These are phyloP conservation scores for Ustilago loliicola DNA, from an alignment of 1,284 basidiomycete species.

Conservation along the genomic window DNA sequence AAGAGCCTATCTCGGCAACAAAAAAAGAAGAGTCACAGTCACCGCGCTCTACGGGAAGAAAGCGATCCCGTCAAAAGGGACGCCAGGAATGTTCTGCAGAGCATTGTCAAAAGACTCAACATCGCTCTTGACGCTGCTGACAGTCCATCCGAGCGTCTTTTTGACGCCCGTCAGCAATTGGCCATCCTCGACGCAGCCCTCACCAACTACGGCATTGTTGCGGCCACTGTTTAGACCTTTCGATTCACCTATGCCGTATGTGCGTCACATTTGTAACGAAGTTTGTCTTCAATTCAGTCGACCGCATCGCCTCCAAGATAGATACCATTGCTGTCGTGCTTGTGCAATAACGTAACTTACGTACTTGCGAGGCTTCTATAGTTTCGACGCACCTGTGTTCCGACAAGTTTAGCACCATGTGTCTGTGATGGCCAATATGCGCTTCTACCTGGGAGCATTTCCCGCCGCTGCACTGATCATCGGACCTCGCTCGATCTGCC, in stretches of 20 bases:
- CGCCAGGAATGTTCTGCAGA: not conserved
- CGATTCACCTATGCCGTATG: not conserved
- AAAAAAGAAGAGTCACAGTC: not conserved
- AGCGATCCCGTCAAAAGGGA: not conserved
- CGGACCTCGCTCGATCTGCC: too few relatives aligned
- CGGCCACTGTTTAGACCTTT: not conserved
- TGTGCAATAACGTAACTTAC: too few relatives aligned
- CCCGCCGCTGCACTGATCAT: too few relatives aligned
- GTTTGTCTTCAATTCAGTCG: too few relatives aligned
- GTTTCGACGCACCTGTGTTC: too few relatives aligned
- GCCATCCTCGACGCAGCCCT: conserved; percentile 4
- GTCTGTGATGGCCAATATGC: too few relatives aligned
- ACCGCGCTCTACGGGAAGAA: not conserved
- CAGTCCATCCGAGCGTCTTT: conserved; percentile 4
- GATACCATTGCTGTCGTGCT: too few relatives aligned
- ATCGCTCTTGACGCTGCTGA: not conserved
- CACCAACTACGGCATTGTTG: conserved; percentile 1
- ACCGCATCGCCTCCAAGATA: too few relatives aligned
- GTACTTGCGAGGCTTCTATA: too few relatives aligned
- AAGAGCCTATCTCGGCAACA: not conserved
- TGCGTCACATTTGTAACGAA: not conserved
- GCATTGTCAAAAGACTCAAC: not conserved
- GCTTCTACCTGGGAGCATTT: too few relatives aligned
- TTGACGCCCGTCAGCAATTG: not conserved
- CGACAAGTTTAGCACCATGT: too few relatives aligned